phyloP scores from a whole-genome alignment of 108 stramenopile species.

The Conticribra weissflogii region DNA sequence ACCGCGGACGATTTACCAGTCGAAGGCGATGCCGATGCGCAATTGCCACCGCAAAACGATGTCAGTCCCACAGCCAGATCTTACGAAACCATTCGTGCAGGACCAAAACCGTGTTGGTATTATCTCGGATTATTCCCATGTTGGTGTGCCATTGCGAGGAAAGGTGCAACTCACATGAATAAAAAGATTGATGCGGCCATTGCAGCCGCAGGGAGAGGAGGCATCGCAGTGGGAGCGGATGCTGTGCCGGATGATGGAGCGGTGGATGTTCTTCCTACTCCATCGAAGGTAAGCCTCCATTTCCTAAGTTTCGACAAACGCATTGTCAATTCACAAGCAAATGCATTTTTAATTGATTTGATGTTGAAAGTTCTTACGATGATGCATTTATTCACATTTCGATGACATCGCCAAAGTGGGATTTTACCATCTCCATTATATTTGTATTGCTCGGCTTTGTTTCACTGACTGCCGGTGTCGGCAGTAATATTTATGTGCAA shows the following conservation, averaged over 20 bases:
- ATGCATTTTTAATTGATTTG: too few relatives aligned
- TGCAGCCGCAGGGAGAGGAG: neutral
- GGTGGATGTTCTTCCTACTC: slow-evolving; percentile 32
- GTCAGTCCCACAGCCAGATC: slow-evolving; percentile 5
- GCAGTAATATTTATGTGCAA: slow-evolving; percentile 76
- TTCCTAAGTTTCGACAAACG: neutral
- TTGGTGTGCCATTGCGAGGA: slow-evolving; percentile 46
- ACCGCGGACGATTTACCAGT: slow-evolving; percentile 59
- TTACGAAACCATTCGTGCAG: slow-evolving; percentile 26
- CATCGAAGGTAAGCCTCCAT: slow-evolving; percentile 21
- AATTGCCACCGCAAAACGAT: slow-evolving; percentile 36
- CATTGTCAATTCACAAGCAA: too few relatives aligned
- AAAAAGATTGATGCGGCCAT: slow-evolving; percentile 30
- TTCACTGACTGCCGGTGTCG: slow-evolving; percentile 64
- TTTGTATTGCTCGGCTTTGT: slow-evolving; percentile 76
- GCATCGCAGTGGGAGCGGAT: slow-evolving; percentile 13
- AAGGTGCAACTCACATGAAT: slow-evolving; percentile 30
- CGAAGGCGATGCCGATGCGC: slow-evolving; percentile 64
- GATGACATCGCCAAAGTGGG: slow-evolving; percentile 7
- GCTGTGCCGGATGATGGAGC: slow-evolving; percentile 10
- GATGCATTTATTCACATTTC: neutral
- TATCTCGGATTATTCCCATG: slow-evolving; percentile 44
- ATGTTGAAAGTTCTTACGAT: neutral
- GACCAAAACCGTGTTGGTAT: slow-evolving; percentile 49
- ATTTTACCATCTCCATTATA: slow-evolving; percentile 64